Base-by-base conservation (phyloP, 805 yeast genomes). In the Zygosaccharomyces gambellarensis region DNA sequence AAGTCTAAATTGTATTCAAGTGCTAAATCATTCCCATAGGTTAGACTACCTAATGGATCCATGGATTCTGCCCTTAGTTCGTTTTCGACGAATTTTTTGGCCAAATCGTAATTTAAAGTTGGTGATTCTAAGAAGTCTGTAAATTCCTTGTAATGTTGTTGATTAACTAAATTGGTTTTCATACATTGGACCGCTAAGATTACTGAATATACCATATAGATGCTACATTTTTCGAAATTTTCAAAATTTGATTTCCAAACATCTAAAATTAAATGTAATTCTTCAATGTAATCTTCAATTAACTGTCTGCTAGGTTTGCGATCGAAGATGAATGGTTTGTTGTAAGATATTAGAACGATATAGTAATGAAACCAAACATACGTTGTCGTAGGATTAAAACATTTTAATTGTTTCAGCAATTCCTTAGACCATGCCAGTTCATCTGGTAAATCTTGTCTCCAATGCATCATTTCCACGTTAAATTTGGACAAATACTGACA, bases 301-400 rank as follows among this genome's bases (percentile, higher is more conserved):
- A 61, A 30, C 14, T 47, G 45, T 43, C 56, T 52, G 38, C 65
- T 58, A 36, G 57, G 47, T 9, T 48, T 45, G 1, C 54, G 42
- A 25, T 62, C 64, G 31, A 50, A 55, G 5, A 79, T 71, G 55
- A 80, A 80, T 4, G 83, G 83, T 27, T 82, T 67, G 55, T 80
- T 80, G 39, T 80, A 70, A 53, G 85, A 80, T 12, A 81, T 67
- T n/a, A 78, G 57, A 8, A 78, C 71, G 31, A 81, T 71, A 56
- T 79, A 80, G 59, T 79, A 80, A 56, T 77, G 80, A 54, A 74
- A 78, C 51, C 77, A 66, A 14, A 79, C 72, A 43, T 76, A 69
- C 48, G 77, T 68, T 11, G 69, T 61, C 0, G 79, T 77, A 0
- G 83, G 82, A 53, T 79, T 76, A 47, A 71, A 74, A 2, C 75